Evolutionary conservation across 2,329 filamentous ascomycete species (phyloP), one percentile per base, ranked within the genome.

Genomic region (Orbilia quercus): DNA sequence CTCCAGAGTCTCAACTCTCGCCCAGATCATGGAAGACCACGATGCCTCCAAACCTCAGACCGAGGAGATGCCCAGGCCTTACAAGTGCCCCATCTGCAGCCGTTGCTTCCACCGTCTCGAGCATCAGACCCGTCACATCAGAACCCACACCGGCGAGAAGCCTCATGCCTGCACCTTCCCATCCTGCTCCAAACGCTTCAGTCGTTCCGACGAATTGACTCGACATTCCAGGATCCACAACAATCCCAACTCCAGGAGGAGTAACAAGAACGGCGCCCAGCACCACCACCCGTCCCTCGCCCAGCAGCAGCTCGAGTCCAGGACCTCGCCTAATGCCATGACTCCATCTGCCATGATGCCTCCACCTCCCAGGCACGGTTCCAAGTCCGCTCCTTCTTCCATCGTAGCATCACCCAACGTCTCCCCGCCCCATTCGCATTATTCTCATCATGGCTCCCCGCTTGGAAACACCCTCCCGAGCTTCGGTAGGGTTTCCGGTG

Each of bases 21-120:
- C 69, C 14, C 69, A 73, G 40, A 73, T 73, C 36, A 73, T 73
- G 69, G 69, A 73, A 31, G 69, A 73, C 48, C 69, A 73, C 60
- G 69, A 73, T 55, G 50, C 55, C 20, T 66, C 54, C 54, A 73
- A 66, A 62, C 69, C 69, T 60, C 69, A 73, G 7, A 34, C 69
- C 25, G 69, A 73, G 84, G 94, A 98, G 82, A 87, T 98, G 60
- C 95, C 95, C 71, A 89, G 95, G 65, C 94, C 94, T 0, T 99
- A 99, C 88, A 98, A 98, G 85, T 99, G 94, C 82, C 93, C 94
- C 74, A 87, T 99, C 75, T 99, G 95, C 84, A 94, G 97, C 79
- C 96, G 97, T 86, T 94, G 95, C 74, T 99, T 99, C 83, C 95
- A 98, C 85, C 92, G 95, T 75, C 86, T 99, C 44, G 94, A 98